phyloP scores from a whole-genome alignment of 2,329 filamentous ascomycete genomes.

The Colletotrichum lentis region DNA sequence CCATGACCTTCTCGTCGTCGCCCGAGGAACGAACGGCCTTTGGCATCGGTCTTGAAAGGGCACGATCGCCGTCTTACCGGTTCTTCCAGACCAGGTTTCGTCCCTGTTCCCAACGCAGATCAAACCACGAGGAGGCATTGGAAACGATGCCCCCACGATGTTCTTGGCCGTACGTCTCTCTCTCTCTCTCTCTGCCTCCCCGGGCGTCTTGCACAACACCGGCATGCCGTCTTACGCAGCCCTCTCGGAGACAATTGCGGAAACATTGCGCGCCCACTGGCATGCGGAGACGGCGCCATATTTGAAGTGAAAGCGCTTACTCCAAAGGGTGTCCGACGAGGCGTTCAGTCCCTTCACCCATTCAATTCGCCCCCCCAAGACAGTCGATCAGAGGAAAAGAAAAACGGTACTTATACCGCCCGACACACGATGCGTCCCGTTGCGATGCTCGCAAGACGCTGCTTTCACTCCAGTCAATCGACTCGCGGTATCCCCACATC shows the following conservation, averaged over 20 bases:
- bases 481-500: background rate
- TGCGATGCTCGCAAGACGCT: background rate
- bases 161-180: too few relatives aligned
- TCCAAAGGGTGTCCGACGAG: background rate
- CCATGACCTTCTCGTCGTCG: background rate
- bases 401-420: too few relatives aligned
- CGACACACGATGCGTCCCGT: background rate
- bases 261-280: background rate
- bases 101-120: background rate
- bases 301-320: background rate
- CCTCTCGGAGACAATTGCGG: constrained; percentile 3
- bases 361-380: too few relatives aligned
- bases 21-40: too few relatives aligned
- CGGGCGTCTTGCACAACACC: too few relatives aligned
- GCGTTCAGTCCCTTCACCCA: background rate
- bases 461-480: background rate
- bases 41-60: background rate
- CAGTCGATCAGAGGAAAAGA: too few relatives aligned
- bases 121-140: background rate
- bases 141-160: background rate
- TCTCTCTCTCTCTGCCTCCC: background rate
- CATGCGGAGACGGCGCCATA: background rate
- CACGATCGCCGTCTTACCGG: background rate
- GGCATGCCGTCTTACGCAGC: background rate
- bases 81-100: too few relatives aligned